Evolutionary conservation across 371 early-diverging fungal species (phyloP).

Genomic region (Amoeboradix gromovi): DNA sequence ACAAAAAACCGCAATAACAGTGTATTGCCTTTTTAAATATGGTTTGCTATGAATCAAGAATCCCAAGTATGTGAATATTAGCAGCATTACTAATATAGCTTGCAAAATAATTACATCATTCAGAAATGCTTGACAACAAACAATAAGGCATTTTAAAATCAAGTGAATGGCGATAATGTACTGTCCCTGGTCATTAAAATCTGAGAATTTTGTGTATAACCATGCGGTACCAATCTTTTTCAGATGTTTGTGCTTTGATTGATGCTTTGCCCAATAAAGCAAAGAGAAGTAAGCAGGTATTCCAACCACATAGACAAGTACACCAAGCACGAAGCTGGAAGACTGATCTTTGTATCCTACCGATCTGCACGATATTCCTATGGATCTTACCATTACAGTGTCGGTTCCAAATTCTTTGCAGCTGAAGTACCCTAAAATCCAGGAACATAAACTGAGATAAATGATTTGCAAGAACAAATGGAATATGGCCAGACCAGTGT

Average conservation of each 20-base stretch:
- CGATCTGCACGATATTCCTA: background rate
- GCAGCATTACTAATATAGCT: background rate
- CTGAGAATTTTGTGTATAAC: background rate
- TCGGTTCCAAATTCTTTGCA: background rate
- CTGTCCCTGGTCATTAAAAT: background rate
- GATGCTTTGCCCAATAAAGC: background rate
- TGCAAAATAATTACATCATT: background rate
- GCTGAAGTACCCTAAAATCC: background rate
- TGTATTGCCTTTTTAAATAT: background rate
- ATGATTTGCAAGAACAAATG: background rate
- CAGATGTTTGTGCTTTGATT: background rate
- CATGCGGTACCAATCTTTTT: background rate
- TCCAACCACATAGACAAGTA: background rate
- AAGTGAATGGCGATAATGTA: background rate
- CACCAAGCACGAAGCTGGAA: background rate
- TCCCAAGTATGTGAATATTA: background rate
- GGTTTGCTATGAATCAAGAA: background rate
- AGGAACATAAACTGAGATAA: background rate
- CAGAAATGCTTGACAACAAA: background rate
- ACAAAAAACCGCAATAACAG: background rate
- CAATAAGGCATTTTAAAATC: background rate
- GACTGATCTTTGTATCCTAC: background rate
- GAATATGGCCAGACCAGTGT: background rate
- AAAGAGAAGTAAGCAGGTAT: background rate
- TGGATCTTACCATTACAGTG: background rate